Percentiles rank a stretch among this genome's conserved stretches.
phyloP scores from a whole-genome alignment of 305 asterid species.

The Solanum hybrid region DNA sequence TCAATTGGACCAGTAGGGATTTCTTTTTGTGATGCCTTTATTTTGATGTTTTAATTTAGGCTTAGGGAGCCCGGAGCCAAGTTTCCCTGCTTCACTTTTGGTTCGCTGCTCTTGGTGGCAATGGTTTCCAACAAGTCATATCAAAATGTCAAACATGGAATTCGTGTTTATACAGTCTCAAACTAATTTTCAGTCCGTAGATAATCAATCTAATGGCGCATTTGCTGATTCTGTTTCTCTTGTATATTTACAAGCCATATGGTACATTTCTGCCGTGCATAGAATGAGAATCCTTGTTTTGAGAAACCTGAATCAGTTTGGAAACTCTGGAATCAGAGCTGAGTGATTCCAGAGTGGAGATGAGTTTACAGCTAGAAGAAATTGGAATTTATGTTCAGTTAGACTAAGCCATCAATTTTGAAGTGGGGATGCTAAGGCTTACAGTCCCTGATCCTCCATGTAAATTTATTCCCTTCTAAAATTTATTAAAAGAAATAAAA shows the following conservation, averaged over 20 bases:
- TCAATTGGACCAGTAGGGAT: background rate
- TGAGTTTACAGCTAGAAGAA: slow-evolving; percentile 5
- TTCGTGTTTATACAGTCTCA: slow-evolving; percentile 11
- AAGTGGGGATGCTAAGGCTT: background rate
- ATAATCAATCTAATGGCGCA: background rate
- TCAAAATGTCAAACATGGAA: slow-evolving; percentile 14
- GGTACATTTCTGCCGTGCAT: slow-evolving; percentile 8
- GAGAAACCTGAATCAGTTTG: slow-evolving; percentile 14
- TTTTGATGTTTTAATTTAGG: background rate
- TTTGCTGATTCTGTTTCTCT: background rate
- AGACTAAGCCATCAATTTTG: background rate
- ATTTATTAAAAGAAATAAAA: background rate
- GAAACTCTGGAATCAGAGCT: background rate
- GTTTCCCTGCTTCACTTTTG: slow-evolving; percentile 20
- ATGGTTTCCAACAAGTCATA: slow-evolving; percentile 11
- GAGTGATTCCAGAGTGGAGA: background rate
- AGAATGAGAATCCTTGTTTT: slow-evolving; percentile 13
- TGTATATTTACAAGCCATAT: slow-evolving; percentile 4
- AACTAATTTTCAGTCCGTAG: slow-evolving; percentile 6
- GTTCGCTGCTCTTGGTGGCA: slow-evolving; percentile 13
- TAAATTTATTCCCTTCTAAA: background rate
- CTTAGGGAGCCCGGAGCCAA: background rate
- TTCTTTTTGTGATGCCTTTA: background rate
- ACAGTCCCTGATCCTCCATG: background rate
- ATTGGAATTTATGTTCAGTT: slow-evolving; percentile 1